phyloP scores from a whole-genome alignment of 139 green algal species.

The Pseudopediastrum boryanum region DNA sequence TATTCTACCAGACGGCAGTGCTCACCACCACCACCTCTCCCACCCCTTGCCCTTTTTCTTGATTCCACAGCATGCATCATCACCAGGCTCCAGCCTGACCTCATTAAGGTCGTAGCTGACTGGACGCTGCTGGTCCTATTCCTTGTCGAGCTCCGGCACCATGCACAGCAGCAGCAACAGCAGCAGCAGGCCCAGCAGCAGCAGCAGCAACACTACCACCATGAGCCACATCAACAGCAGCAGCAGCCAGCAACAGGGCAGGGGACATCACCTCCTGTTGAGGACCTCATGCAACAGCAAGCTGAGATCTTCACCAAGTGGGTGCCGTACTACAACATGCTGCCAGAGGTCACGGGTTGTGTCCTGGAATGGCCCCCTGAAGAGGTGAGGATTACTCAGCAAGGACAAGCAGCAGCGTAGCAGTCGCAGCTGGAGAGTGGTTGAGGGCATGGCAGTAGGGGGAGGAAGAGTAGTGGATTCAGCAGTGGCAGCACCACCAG shows the following conservation, averaged over 20 bases:
- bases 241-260: too few relatives aligned
- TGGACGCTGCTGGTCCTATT: constrained; percentile 73
- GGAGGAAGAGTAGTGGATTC: too few relatives aligned
- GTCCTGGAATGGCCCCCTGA: constrained; percentile 70
- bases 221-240: neutral
- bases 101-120: constrained; percentile 39
- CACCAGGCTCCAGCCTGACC: constrained; percentile 8
- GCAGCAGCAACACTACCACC: constrained; percentile 16
- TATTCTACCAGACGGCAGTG: neutral
- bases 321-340: constrained; percentile 46
- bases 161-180: neutral
- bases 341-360: constrained; percentile 51
- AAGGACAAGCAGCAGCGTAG: too few relatives aligned
- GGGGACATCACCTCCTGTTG: too few relatives aligned
- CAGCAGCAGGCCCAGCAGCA: neutral
- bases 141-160: constrained; percentile 51
- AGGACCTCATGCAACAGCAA: too few relatives aligned
- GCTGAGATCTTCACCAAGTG: too few relatives aligned
- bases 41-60: neutral
- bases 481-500: too few relatives aligned
- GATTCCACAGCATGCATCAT: constrained; percentile 17
- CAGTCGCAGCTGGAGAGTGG: too few relatives aligned
- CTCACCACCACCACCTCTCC: neutral
- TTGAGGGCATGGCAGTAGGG: too few relatives aligned
- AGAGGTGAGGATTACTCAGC: constrained; percentile 46